Percentiles rank a stretch among this genome's conserved stretches.
Conservation (phyloP, 202 grass and related monocot genomes). For the Miscanthus sacchariflorus region DNA sequence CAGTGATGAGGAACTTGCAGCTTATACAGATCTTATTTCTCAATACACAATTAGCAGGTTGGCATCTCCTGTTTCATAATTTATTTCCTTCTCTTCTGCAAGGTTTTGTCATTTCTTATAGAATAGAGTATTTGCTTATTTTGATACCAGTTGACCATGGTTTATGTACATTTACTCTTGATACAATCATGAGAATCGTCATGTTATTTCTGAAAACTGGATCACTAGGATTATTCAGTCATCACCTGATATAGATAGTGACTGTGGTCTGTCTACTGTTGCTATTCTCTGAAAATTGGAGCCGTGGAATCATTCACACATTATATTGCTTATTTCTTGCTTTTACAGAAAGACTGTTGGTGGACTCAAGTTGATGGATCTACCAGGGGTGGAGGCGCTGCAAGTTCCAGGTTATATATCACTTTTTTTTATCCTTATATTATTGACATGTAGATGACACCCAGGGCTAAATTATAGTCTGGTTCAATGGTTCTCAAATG, state of each 20-base stretch:
- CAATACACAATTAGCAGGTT: slow-evolving; percentile 76
- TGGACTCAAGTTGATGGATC: slow-evolving; percentile 88
- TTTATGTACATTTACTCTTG: neutral
- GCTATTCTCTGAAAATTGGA: slow-evolving; percentile 14
- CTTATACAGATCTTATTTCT: slow-evolving; percentile 81
- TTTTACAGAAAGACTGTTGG: slow-evolving; percentile 84
- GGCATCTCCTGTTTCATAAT: slow-evolving; percentile 11
- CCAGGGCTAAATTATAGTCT: slow-evolving; percentile 6
- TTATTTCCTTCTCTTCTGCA: slow-evolving; percentile 3
- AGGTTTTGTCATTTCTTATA: neutral
- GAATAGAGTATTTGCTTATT: neutral
- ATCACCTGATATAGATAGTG: slow-evolving; percentile 24
- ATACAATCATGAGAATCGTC: neutral
- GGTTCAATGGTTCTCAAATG: slow-evolving; percentile 1
- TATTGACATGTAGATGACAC: slow-evolving; percentile 26
- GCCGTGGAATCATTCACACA: neutral
- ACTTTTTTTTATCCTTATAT: slow-evolving; percentile 32
- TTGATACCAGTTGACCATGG: neutral
- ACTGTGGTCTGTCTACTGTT: neutral
- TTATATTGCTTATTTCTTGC: slow-evolving; percentile 7
- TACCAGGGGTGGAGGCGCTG: slow-evolving; percentile 93
- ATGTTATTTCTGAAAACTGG: neutral
- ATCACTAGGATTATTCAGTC: neutral
- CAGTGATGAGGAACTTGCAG: slow-evolving; percentile 67
- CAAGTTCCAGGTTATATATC: slow-evolving; percentile 83